Base-by-base conservation (phyloP, 2,329 filamentous ascomycete species). In the Didymellaceae sp. region DNA sequence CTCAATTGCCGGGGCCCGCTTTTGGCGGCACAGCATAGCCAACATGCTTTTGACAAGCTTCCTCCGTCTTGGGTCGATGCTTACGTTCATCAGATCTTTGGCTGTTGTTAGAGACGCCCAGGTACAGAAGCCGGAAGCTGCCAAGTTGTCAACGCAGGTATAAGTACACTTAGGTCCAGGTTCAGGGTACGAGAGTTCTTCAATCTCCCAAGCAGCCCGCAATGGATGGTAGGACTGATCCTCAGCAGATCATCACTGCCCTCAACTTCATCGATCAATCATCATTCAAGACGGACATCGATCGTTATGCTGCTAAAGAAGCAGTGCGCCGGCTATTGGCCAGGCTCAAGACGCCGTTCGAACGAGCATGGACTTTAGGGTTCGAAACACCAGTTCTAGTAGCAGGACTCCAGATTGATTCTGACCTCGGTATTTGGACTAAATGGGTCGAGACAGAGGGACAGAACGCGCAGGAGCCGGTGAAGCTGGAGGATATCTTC, bases 261-360 rank as follows among this genome's bases (percentile, higher is more conserved):
- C 28, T 48, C 10, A 38, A 53, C 10, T 37, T 37, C n/a, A 44
- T 53, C 6, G 11, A 22, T 11, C 22, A 31, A 6, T n/a, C 34
- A 11, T 24, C 31, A 3, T 53, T 53, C 20, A 10, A 14, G 26
- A 22, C 45, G 2, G 46, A 54, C 25, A 40, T 34, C 14, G 40
- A 54, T 14, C 38, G 46, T 13, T 54, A 41, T 25, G 46, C 38
- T 8, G 46, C 40, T 5, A 54, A 51, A 42, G 51, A 54, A 37
- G 45, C 51, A 45, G 46, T 30, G 22, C 38, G 46, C n/a, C 46
- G 45, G 5, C 44, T 54, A 1, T 30, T 54, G n/a, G 32, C 44
- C n/a, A 37, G 34, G 13, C 51, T 54, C 7, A 40, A 54, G 17
- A 46, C 40, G 3, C 46, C 46, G 2, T 54, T 54, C 25, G 46